Conservation (phyloP, 768 basidiomycete species). For the Xerocomellus dryophilus region DNA sequence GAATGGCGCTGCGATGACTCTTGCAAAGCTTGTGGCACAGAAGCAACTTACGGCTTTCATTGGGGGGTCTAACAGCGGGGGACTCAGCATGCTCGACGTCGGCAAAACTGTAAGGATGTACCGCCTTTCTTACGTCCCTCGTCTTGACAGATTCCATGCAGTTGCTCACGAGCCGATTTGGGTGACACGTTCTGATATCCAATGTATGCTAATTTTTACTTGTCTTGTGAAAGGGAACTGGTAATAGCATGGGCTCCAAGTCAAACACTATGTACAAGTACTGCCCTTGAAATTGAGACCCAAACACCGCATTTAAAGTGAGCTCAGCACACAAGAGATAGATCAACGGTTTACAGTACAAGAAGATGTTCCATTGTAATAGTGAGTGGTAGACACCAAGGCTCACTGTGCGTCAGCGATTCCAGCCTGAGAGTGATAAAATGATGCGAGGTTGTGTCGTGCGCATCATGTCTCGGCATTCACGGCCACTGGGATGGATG, state of each 20-base stretch:
- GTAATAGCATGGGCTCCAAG: not conserved
- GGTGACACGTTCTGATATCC: not conserved
- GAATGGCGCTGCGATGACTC: conserved; percentile 80
- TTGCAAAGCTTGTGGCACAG: conserved; percentile 79
- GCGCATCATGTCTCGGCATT: too few species aligned
- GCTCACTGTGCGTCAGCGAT: too few species aligned
- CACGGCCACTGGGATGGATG: too few species aligned
- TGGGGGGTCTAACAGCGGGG: conserved; percentile 70
- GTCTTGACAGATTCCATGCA: not conserved
- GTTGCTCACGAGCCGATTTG: conserved; percentile 18
- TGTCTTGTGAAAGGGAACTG: not conserved
- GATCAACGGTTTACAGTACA: not conserved
- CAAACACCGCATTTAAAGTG: not conserved
- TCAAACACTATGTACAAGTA: not conserved
- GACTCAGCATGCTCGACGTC: conserved; percentile 56
- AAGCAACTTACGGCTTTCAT: conserved; percentile 42
- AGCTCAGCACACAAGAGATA: not conserved
- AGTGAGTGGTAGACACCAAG: too few species aligned
- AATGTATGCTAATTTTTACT: not conserved
- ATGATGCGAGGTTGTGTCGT: too few species aligned
- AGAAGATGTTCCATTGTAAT: not conserved
- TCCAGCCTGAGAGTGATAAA: too few species aligned
- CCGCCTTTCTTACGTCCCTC: not conserved
- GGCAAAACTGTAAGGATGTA: conserved; percentile 41
- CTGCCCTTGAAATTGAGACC: not conserved